phyloP scores from a whole-genome alignment of 2,329 filamentous ascomycete species.

The Macrophomina tecta region DNA sequence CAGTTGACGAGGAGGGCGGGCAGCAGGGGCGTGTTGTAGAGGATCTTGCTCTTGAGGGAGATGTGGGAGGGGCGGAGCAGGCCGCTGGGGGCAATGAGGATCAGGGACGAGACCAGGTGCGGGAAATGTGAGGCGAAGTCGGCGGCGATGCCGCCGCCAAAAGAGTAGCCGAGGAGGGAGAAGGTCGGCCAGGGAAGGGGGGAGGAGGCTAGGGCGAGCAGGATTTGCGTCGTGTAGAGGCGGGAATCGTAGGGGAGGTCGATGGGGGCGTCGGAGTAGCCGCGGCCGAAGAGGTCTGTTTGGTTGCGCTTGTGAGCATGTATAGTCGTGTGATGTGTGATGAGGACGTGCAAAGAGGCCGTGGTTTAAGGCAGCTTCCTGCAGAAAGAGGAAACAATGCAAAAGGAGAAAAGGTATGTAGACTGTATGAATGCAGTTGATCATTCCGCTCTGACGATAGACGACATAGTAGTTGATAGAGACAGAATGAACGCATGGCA shows the following conservation, averaged over 20 bases:
- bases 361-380: no score
- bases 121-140: slow-evolving; percentile 75
- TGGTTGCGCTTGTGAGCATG: no score
- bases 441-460: no score
- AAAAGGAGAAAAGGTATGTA: no score
- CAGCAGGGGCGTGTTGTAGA: slow-evolving; percentile 64
- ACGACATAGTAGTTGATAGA: no score
- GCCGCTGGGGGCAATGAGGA: slow-evolving; percentile 80
- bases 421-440: no score
- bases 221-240: slow-evolving; percentile 75
- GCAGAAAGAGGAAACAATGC: no score
- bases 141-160: slow-evolving; percentile 76
- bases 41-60: slow-evolving; percentile 63
- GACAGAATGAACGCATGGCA: no score
- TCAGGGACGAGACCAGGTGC: slow-evolving; percentile 69
- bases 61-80: slow-evolving; percentile 72
- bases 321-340: not conserved
- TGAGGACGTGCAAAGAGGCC: not conserved
- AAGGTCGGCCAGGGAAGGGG: slow-evolving; percentile 74
- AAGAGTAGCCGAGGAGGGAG: slow-evolving; percentile 77
- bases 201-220: slow-evolving; percentile 73
- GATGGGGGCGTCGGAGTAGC: slow-evolving; percentile 75
- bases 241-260: slow-evolving; percentile 73
- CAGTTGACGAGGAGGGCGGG: slow-evolving; percentile 63
- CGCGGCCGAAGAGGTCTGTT: slow-evolving; percentile 75